Percentiles rank a stretch among this genome's conserved stretches.
Evolutionary conservation across 352 stramenopile genomes (phyloP).

Genomic region (Globisporangium alternatum): DNA sequence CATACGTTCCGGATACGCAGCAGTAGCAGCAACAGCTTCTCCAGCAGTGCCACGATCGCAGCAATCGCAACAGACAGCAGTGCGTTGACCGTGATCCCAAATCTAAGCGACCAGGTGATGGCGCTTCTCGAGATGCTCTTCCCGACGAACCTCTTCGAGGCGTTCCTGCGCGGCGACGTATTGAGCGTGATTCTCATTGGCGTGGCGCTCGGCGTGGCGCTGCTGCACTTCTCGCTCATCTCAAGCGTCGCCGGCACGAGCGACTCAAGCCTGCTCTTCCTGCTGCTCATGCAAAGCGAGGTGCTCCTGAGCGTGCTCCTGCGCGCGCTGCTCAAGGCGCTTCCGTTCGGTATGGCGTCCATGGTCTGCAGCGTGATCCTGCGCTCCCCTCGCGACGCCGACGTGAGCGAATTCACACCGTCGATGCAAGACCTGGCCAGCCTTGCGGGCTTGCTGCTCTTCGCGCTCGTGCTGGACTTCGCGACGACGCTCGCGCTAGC

Average conservation of each 20-base stretch:
- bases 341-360: slow-evolving; percentile 41
- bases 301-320: slow-evolving; percentile 38
- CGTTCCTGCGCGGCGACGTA: slow-evolving; percentile 32
- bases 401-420: slow-evolving; percentile 7
- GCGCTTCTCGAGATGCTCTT: slow-evolving; percentile 30
- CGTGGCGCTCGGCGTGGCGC: slow-evolving; percentile 27
- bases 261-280: slow-evolving; percentile 39
- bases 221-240: slow-evolving; percentile 23
- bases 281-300: slow-evolving; percentile 45
- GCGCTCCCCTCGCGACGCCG: slow-evolving; percentile 14
- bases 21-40: background rate
- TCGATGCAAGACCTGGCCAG: slow-evolving; percentile 34
- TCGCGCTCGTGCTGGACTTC: slow-evolving; percentile 43
- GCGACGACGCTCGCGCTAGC: slow-evolving; percentile 34
- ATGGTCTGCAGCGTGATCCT: slow-evolving; percentile 45
- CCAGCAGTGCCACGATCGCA: background rate
- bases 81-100: slow-evolving; percentile 8
- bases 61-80: background rate
- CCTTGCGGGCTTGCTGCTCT: slow-evolving; percentile 40
- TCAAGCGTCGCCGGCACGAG: slow-evolving; percentile 15
- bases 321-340: slow-evolving; percentile 30
- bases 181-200: slow-evolving; percentile 35
- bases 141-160: slow-evolving; percentile 24
- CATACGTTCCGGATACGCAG: slow-evolving; percentile 25
- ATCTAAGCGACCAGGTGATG: slow-evolving; percentile 29